phyloP scores from a whole-genome alignment of 768 basidiomycete species.

The Boletus reticuloceps region DNA sequence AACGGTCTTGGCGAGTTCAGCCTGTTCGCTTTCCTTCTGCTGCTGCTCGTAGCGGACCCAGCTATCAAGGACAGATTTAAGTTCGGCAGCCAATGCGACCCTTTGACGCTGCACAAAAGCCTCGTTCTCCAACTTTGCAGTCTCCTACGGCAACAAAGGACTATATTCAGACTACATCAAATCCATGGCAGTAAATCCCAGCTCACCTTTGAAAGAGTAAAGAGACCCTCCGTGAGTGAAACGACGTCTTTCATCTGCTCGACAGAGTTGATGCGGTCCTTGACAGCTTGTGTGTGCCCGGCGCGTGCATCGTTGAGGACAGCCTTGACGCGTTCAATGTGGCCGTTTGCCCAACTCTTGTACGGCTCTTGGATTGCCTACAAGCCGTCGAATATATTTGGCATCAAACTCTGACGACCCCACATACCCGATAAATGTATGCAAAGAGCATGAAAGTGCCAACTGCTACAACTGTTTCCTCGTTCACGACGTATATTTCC shows the following conservation, averaged over 20 bases:
- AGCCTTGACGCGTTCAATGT: constrained; percentile 80
- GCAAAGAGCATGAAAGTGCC: constrained; percentile 82
- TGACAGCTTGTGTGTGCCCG: constrained; percentile 91
- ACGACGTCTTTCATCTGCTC: constrained; percentile 96
- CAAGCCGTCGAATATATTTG: constrained; percentile 13
- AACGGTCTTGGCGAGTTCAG: constrained; percentile 82
- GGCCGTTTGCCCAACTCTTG: constrained; percentile 85
- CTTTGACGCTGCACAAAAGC: constrained; percentile 91
- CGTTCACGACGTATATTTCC: constrained; percentile 96
- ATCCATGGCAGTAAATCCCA: background rate
- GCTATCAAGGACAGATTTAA: constrained; percentile 93
- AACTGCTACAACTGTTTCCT: constrained; percentile 87
- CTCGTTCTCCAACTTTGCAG: constrained; percentile 84
- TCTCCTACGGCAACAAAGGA: constrained; percentile 56
- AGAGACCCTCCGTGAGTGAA: constrained; percentile 84
- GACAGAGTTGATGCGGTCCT: constrained; percentile 89
- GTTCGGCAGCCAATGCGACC: constrained; percentile 78
- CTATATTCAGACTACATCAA: background rate
- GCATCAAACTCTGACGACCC: background rate
- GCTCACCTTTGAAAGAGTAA: constrained; percentile 84
- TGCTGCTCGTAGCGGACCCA: constrained; percentile 99
- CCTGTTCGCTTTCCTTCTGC: constrained; percentile 94
- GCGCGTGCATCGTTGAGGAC: constrained; percentile 79
- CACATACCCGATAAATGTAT: constrained; percentile 74
- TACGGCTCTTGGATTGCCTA: constrained; percentile 85